Conservation (phyloP, 768 basidiomycete genomes). For the Exsudoporus frostii region DNA sequence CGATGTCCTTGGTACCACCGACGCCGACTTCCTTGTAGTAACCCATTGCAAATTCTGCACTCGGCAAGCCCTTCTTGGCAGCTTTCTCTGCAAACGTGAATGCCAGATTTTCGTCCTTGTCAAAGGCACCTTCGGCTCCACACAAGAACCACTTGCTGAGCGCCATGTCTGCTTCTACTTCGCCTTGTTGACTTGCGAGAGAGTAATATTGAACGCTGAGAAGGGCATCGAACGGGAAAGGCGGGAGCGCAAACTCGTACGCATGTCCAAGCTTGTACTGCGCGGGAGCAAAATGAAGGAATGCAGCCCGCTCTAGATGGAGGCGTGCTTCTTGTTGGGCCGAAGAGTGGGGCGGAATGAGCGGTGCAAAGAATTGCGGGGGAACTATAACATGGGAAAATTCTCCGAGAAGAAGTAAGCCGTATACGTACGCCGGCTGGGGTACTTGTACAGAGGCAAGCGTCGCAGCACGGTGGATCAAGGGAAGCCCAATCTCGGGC, state of each 20-base stretch:
- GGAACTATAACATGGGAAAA: conserved; percentile 65
- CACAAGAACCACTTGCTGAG: conserved; percentile 97
- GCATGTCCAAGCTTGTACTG: conserved; percentile 93
- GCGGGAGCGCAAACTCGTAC: conserved; percentile 86
- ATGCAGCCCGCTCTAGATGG: conserved; percentile 82
- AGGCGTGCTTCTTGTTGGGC: conserved; percentile 61
- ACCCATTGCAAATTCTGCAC: conserved; percentile 93
- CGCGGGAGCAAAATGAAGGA: conserved; percentile 76
- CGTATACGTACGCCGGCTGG: conserved; percentile 86
- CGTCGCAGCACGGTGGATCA: conserved; percentile 76
- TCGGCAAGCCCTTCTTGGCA: conserved; percentile 66
- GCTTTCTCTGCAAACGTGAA: conserved; percentile 90
- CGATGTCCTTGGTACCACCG: conserved; percentile 62
- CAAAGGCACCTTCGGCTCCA: conserved; percentile 72
- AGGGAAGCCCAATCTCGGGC: conserved; percentile 57
- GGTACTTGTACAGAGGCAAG: conserved; percentile 72
- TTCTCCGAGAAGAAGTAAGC: conserved; percentile 82
- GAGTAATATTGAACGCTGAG: conserved; percentile 89
- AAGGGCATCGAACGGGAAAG: conserved; percentile 84
- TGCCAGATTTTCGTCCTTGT: conserved; percentile 84
- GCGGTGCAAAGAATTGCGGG: conserved; percentile 48
- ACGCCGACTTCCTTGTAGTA: conserved; percentile 95
- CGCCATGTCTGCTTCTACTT: conserved; percentile 95
- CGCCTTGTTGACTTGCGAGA: conserved; percentile 78
- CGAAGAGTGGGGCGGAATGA: conserved; percentile 50